phyloP scores from a whole-genome alignment of 345 rosid genomes.

The Aquilaria yunnanensis region DNA sequence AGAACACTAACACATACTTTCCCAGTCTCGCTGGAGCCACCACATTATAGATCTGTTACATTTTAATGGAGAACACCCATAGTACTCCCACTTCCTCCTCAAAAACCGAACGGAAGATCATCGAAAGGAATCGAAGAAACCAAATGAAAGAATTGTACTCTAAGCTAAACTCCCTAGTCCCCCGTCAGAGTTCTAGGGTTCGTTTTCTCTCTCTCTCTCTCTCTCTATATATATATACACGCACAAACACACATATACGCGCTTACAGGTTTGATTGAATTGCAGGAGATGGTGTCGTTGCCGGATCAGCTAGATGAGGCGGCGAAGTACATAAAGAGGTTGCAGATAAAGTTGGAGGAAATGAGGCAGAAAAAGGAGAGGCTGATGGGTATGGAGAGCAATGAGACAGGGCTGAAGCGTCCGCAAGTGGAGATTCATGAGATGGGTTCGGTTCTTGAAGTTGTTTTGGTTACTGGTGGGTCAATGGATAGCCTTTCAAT shows the following conservation, averaged over 20 bases:
- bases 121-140: constrained; percentile 57
- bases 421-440: constrained; percentile 31
- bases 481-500: constrained; percentile 24
- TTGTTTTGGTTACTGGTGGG: constrained; percentile 31
- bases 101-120: constrained; percentile 42
- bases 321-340: constrained; percentile 44
- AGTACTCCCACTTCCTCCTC: constrained; percentile 33
- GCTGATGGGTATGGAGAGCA: constrained; percentile 9
- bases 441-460: constrained; percentile 31
- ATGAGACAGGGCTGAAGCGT: constrained; percentile 3
- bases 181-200: constrained; percentile 32
- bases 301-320: constrained; percentile 59
- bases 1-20: too few species aligned
- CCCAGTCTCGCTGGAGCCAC: too few species aligned
- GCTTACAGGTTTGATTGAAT: background rate
- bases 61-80: constrained; percentile 34
- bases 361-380: constrained; percentile 44
- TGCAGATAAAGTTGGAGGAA: constrained; percentile 45
- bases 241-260: too few species aligned
- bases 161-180: constrained; percentile 46
- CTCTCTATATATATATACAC: background rate
- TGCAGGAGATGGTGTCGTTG: constrained; percentile 33
- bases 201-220: constrained; percentile 5
- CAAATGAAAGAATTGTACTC: constrained; percentile 55
- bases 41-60: too few species aligned